phyloP scores from a whole-genome alignment of 2,329 filamentous ascomycete genomes.

The Nakataea oryzae region DNA sequence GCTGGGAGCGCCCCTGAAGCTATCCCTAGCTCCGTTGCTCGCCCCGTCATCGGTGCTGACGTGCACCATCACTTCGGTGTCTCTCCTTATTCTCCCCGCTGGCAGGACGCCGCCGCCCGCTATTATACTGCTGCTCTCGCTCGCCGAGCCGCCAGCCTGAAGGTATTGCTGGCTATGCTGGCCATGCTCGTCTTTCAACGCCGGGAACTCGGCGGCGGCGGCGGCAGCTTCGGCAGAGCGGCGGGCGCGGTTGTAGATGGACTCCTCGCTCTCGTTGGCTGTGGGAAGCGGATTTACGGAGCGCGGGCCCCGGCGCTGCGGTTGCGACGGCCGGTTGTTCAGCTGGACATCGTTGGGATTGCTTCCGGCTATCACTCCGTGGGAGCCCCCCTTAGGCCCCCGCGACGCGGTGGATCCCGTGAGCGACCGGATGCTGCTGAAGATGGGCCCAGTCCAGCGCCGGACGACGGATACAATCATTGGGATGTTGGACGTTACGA shows the following conservation, averaged over 20 bases:
- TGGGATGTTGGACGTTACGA: constrained; percentile 13
- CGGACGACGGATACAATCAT: constrained; percentile 12
- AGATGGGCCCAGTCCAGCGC: constrained; percentile 2
- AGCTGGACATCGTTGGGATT: neutral
- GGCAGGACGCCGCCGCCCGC: neutral
- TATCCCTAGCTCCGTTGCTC: neutral
- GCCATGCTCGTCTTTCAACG: neutral
- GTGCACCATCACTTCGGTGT: neutral
- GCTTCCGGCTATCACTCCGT: neutral
- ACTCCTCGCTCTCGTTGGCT: neutral
- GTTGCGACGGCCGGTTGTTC: neutral
- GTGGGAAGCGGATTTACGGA: neutral
- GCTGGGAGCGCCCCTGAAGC: neutral
- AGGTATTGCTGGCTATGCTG: neutral
- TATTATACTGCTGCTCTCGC: neutral
- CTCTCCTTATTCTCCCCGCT: neutral
- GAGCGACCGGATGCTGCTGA: neutral
- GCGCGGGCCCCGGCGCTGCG: too few relatives aligned
- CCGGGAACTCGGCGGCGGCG: neutral
- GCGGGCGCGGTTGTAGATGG: neutral
- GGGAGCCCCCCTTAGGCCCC: neutral
- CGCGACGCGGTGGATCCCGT: neutral
- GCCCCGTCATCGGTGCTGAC: neutral
- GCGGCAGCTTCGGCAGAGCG: neutral
- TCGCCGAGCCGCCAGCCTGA: neutral